Base-by-base conservation (phyloP, 306 rosid species). In the Lupinus albus region DNA sequence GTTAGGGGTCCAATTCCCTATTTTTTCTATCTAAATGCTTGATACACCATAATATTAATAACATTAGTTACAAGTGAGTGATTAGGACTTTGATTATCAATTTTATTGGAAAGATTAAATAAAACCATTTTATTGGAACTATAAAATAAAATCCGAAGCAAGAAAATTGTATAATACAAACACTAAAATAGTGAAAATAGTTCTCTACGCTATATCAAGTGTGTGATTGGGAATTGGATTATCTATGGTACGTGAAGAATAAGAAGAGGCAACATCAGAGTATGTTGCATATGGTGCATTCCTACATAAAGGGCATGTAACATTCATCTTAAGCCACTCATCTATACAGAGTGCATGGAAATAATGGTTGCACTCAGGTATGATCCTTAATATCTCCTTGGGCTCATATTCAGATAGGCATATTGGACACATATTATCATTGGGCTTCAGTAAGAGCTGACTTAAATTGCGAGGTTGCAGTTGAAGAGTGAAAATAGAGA, bases 251-350 rank as follows among this genome's bases (percentile, higher is more conserved):
- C 45, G 45, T 3, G 64, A 13, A 28, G 85, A 80, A 10, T 32
- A 36, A 0, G 73, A 13, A 6, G 79, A 55, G 44, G 77, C 38
- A 53, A 13, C 33, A 0, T 11, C 0, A 8, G 72, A 60, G 4
- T 80, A 78, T 1, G 52, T 66, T 1, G 52, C 68, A 1, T 78
- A 73, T 0, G 90, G 92, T 3, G 88, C 79, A 47, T 77, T 88
- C 10, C 96, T 66, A 17, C 97, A 91, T 0, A 91, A 25, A 1
- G 97, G 96, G 16, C 96, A 91, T 0, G 97, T 74, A 16, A 86
- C 84, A 15, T 82, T 89, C 82, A 85, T 64, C 71, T 69, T 85
- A 15, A 88, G 91, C 97, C 96, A 91, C 13, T 80, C 87, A 18
- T 91, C 96, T 6, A 88, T 64, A 55, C 94, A 88, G 4, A 45